These are phyloP conservation scores for Penicillium parvum DNA, from an alignment of 495 filamentous ascomycete species.

Conservation along the genomic window DNA sequence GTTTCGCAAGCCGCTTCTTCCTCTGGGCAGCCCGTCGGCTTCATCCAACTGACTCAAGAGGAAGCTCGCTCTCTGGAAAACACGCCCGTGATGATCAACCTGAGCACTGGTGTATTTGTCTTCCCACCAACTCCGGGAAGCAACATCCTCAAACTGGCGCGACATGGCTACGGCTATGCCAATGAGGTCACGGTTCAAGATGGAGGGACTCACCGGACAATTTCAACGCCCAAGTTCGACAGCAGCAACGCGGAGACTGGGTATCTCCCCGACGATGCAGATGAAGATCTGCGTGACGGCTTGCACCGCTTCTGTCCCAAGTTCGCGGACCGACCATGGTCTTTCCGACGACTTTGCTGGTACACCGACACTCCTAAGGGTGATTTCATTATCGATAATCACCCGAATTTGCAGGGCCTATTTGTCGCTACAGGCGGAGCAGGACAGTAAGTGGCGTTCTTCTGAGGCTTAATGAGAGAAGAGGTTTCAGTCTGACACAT, in stretches of 20 bases:
- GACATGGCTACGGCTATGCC: constrained; percentile 70
- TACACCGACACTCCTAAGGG: constrained; percentile 63
- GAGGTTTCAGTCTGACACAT: constrained; percentile 4
- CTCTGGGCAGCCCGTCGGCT: constrained; percentile 64
- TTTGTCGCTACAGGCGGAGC: constrained; percentile 75
- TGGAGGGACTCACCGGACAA: constrained; percentile 9
- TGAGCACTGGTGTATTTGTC: constrained; percentile 67
- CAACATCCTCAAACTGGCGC: constrained; percentile 65
- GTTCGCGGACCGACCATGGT: constrained; percentile 52
- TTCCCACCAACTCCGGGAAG: constrained; percentile 56
- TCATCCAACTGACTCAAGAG: constrained; percentile 57
- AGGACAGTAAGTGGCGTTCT: constrained; percentile 50
- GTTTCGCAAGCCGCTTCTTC: constrained; percentile 42
- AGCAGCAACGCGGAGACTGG: constrained; percentile 26
- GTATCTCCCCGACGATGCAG: constrained; percentile 53
- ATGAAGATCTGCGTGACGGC: constrained; percentile 51
- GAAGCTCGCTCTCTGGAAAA: constrained; percentile 55
- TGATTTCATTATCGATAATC: constrained; percentile 71
- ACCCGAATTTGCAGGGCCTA: constrained; percentile 56
- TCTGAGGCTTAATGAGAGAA: background rate
- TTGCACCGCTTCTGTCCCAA: constrained; percentile 56
- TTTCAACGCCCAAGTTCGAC: constrained; percentile 29
- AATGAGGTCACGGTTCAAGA: constrained; percentile 30
- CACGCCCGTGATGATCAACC: constrained; percentile 67
- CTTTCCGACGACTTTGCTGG: constrained; percentile 40